Conservation (phyloP, 352 stramenopile species). For the Globisporangium echinulatum region DNA sequence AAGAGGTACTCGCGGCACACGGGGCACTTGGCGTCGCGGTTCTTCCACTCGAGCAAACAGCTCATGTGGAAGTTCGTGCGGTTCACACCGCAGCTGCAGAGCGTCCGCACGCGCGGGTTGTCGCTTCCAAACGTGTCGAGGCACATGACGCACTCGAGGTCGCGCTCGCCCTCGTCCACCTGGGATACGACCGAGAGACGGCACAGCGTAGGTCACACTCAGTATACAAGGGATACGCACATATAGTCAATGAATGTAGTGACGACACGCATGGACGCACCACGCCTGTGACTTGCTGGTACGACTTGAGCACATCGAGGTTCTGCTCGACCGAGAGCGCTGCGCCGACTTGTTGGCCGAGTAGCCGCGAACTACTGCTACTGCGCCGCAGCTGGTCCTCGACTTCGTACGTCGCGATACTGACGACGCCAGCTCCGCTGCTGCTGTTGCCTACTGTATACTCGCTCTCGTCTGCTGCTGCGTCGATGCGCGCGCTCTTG, state of each 20-base stretch:
- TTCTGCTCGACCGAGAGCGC: constrained; percentile 18
- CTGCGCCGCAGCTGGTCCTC: constrained; percentile 9
- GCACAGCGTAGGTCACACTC: neutral
- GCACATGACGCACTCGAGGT: constrained; percentile 87
- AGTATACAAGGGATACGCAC: neutral
- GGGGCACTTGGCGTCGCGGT: constrained; percentile 79
- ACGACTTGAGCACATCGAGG: constrained; percentile 53
- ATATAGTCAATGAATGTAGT: neutral
- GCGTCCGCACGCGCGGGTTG: constrained; percentile 76
- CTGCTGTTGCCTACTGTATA: neutral
- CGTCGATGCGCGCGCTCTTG: constrained; percentile 4
- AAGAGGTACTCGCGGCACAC: constrained; percentile 84
- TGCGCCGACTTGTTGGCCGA: constrained; percentile 5
- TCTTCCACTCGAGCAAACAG: constrained; percentile 84
- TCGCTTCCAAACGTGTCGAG: constrained; percentile 64
- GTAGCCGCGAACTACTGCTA: constrained; percentile 7
- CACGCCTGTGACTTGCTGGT: constrained; percentile 58
- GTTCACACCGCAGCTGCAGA: constrained; percentile 88
- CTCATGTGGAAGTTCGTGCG: constrained; percentile 87
- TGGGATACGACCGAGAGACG: constrained; percentile 11
- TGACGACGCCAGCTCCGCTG: neutral
- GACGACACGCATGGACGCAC: constrained; percentile 15
- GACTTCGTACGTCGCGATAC: constrained; percentile 5
- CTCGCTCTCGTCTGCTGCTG: neutral
- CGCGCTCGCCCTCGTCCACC: constrained; percentile 51